These are phyloP conservation scores for Sarcomyxa edulis DNA, from an alignment of 768 basidiomycete genomes.

Conservation along the genomic window DNA sequence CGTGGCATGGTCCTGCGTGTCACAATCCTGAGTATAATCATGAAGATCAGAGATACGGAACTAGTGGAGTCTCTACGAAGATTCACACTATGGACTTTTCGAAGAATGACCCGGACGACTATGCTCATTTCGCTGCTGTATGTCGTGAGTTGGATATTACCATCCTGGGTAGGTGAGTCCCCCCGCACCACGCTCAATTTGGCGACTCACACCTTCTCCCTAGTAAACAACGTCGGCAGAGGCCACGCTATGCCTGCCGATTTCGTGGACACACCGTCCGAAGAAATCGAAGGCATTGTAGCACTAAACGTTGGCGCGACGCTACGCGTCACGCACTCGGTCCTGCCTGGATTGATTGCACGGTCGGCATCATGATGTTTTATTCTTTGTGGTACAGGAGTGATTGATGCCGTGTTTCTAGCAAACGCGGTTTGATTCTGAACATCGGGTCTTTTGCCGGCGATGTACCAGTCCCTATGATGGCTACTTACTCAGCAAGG, in stretches of 20 bases:
- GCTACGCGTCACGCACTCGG: conserved; percentile 69
- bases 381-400: not conserved
- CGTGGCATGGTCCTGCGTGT: no score
- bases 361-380: conserved; percentile 46
- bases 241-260: conserved; percentile 84
- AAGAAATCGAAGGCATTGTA: conserved; percentile 82
- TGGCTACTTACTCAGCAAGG: conserved; percentile 91
- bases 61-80: conserved; percentile 52
- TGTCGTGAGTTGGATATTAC: conserved; percentile 59
- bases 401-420: conserved; percentile 28
- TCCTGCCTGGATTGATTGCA: conserved; percentile 81
- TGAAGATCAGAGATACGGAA: conserved; percentile 28
- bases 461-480: conserved; percentile 82
- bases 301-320: conserved; percentile 82
- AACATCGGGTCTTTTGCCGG: conserved; percentile 93
- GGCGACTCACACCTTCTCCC: no score
- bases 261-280: conserved; percentile 67
- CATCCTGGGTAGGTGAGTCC: conserved; percentile 58
- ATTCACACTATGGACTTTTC: conserved; percentile 76
- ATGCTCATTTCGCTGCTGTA: conserved; percentile 42
- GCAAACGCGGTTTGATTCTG: conserved; percentile 81
- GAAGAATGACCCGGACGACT: conserved; percentile 45
- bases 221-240: conserved; percentile 96
- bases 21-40: not conserved
- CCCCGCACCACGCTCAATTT: no score